Base-by-base conservation (phyloP, 495 filamentous ascomycete genomes). In the Astrothelium macrocarpum region DNA sequence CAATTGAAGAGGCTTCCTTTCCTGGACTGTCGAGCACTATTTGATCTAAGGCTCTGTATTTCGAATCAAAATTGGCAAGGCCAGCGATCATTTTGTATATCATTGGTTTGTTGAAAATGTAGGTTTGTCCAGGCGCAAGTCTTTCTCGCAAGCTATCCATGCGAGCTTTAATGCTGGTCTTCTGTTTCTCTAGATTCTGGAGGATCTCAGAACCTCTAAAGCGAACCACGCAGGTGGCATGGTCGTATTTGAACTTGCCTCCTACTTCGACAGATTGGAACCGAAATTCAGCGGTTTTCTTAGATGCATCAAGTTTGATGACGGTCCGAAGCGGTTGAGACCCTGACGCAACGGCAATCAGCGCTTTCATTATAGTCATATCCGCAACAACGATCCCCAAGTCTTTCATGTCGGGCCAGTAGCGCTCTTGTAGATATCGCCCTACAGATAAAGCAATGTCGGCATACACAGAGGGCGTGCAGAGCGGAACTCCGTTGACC, bases 141-240 rank as follows among this genome's bases (percentile, higher is more conserved):
- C 46, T 20, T 20, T 56, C 53, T 62, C 4, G 18, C 66, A 39
- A 4, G 62, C 39, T 28, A 46, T 75, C 12, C 32, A 64, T 11
- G 65, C 64, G 23, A 61, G 36, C 73, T 64, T 76, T 69, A n/a
- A 77, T 74, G 73, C 76, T 76, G 70, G 68, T 75, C 62, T 74
- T 72, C 56, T 68, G 34, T 39, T 39, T 5, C 74, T 34, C 73
- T 71, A 34, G 62, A 63, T 75, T 75, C 76, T 58, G 74, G 71
- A 9, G 73, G 69, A 42, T 64, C 67, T 75, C 75, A 76, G 14
- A 62, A 65, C 7, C 71, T 71, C 45, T 72, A 59, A 69, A 72
- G 65, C 73, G 73, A 36, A 77, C 73, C 23, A 61, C 64, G 39
- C 73, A 73, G 62, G 59, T 64, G 49, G 73, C 75, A 62, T 76